phyloP scores from a whole-genome alignment of 352 stramenopile genomes.

The Aphanomyces astaci region DNA sequence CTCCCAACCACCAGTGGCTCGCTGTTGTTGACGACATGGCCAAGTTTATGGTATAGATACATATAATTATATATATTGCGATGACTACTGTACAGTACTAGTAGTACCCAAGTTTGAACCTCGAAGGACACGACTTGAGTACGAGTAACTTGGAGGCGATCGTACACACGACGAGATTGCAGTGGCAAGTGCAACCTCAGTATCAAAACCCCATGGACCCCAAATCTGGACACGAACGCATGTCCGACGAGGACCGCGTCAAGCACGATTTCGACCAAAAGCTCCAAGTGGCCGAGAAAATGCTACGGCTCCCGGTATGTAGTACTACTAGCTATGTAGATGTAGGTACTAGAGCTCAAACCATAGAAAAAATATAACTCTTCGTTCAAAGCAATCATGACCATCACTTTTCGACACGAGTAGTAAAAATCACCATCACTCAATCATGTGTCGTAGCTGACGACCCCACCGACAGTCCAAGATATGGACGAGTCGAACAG shows the following conservation, averaged over 20 bases:
- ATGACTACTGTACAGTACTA: too few species aligned
- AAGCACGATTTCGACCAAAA: conserved; percentile 45
- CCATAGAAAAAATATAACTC: too few species aligned
- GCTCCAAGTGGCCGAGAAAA: conserved; percentile 45
- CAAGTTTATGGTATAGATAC: conserved; percentile 26
- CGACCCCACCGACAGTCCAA: neutral
- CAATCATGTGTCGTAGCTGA: neutral
- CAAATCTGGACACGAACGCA: conserved; percentile 24
- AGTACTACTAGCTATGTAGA: too few species aligned
- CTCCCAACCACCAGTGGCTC: conserved; percentile 4
- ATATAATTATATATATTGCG: too few species aligned
- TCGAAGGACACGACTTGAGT: conserved; percentile 14
- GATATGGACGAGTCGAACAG: neutral
- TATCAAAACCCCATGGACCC: conserved; percentile 31
- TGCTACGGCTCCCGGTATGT: conserved; percentile 35
- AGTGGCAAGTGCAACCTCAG: conserved; percentile 44
- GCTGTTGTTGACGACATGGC: conserved; percentile 20
- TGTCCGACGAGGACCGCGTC: conserved; percentile 29
- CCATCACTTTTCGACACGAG: too few species aligned
- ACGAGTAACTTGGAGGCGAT: neutral
- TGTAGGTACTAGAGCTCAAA: too few species aligned
- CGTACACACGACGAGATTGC: conserved; percentile 32
- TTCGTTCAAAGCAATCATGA: too few species aligned
- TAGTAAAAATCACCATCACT: too few species aligned
- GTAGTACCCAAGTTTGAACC: conserved; percentile 22